A percentile compares a stretch with the other conserved stretches of the same genome.
Evolutionary conservation across 202 grass and related monocot species (phyloP).

Genomic region (Eragrostis tef): DNA sequence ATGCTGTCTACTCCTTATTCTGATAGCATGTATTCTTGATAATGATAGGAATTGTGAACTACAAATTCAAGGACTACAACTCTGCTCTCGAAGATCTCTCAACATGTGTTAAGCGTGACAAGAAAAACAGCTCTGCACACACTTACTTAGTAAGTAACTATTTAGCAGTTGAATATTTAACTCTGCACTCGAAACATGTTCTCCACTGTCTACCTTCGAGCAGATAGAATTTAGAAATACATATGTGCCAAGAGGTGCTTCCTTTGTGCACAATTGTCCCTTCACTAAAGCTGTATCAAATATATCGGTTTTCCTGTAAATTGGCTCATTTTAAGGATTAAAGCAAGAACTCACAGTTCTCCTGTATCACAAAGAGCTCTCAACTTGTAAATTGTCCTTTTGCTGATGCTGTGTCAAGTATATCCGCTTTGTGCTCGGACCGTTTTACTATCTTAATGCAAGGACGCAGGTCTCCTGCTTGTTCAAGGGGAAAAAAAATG

Average conservation of each 20-base stretch:
- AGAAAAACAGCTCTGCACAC: conserved; percentile 96
- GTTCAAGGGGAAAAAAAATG: not conserved
- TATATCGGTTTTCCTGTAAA: not conserved
- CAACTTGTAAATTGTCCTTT: too few species aligned
- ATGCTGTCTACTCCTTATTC: conserved; percentile 39
- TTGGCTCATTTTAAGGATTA: not conserved
- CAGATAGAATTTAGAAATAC: conserved; percentile 16
- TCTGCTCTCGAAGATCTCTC: conserved; percentile 83
- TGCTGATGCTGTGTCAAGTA: too few species aligned
- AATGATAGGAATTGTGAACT: conserved; percentile 94
- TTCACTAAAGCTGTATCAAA: not conserved
- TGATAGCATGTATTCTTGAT: conserved; percentile 41
- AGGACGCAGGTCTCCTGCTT: not conserved
- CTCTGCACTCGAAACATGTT: too few species aligned
- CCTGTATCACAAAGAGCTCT: not conserved
- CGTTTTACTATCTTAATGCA: too few species aligned
- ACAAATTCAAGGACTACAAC: conserved; percentile 98
- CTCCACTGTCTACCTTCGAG: conserved; percentile 8
- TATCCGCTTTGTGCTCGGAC: too few species aligned
- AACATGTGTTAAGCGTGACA: conserved; percentile 80
- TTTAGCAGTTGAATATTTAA: not conserved
- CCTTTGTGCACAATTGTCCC: conserved; percentile 7
- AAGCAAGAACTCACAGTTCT: not conserved
- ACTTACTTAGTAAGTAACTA: conserved; percentile 81
- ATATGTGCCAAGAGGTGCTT: conserved; percentile 6